Base-by-base conservation (phyloP, 2,329 filamentous ascomycete species). In the Botrytis squamosa region DNA sequence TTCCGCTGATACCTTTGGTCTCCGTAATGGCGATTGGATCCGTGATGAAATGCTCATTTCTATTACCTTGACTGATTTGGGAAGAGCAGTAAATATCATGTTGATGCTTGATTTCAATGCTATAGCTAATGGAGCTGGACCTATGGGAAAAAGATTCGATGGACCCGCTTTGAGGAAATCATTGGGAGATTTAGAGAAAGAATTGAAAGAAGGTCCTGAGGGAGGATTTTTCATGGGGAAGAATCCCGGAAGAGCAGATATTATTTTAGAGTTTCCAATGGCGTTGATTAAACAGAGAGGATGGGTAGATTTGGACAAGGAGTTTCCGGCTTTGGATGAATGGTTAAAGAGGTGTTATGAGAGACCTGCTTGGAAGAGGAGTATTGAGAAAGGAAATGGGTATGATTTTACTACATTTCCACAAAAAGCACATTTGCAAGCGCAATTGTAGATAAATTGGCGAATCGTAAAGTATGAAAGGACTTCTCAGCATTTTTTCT, bases 181-280 rank as follows among this genome's bases (percentile, higher is more conserved):
- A 25, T 63, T 80, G 55, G 71, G 62, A 6, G 55, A 75, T 55
- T 42, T 80, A 44, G 75, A 78, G 68, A 71, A 73, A 64, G 75
- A 77, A 52, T 73, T 80, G 38, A 77, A 75, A 29, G 74, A 77
- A 29, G 75, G 75, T 22, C 75, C 76, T 0, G 25, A 62, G 16
- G 77, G 77, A 12, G 77, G 76, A 0, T 80, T 59, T 44, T 79
- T 80, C 59, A 76, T 77, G 49, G 82, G 82, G 1, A 73, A 70
- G 46, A 49, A 76, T 33, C 77, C 79, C 1, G 82, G 82, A 1
- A 70, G 82, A 42, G 78, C 79, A 38, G 82, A 83, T 77, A 78
- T 83, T 14, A 77, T 80, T 65, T 49, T 81, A 70, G 80, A 77
- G 38, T 83, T 76, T 71, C 77, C 76, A 1, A 74, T 82, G 75